A percentile compares a stretch with the other conserved stretches of the same genome.
These are phyloP conservation scores for Rhodotorula babjevae DNA, from an alignment of 768 basidiomycete genomes.

Conservation along the genomic window DNA sequence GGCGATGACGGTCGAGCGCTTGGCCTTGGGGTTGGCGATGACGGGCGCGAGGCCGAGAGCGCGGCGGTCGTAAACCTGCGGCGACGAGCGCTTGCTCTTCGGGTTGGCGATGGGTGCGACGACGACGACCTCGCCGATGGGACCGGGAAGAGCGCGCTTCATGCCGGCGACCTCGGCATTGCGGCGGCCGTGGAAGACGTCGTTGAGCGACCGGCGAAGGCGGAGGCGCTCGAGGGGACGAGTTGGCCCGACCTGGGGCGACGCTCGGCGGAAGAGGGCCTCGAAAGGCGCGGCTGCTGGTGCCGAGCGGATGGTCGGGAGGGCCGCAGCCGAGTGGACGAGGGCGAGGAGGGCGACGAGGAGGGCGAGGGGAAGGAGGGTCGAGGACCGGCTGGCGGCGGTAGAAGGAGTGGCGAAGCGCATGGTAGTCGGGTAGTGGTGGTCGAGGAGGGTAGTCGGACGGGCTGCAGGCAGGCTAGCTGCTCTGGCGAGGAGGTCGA, in stretches of 20 bases:
- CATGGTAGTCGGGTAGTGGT: too few relatives aligned
- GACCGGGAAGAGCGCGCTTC: neutral
- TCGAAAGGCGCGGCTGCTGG: conserved; percentile 9
- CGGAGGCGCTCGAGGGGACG: conserved; percentile 37
- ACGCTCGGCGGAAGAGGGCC: conserved; percentile 28
- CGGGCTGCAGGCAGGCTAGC: conserved; percentile 33
- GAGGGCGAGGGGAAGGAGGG: conserved; percentile 16
- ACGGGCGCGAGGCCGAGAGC: neutral
- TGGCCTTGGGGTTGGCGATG: conserved; percentile 18
- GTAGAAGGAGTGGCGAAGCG: conserved; percentile 1
- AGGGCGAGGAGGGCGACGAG: conserved; percentile 26
- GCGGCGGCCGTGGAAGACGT: conserved; percentile 1
- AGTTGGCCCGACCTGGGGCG: conserved; percentile 27
- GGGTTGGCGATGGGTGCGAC: neutral
- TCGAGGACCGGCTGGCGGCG: neutral
- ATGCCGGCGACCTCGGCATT: conserved; percentile 1
- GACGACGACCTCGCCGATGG: neutral
- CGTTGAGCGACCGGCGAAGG: conserved; percentile 17
- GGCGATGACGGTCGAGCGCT: neutral
- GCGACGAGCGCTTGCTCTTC: neutral
- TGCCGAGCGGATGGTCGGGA: conserved; percentile 7
- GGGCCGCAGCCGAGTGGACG: conserved; percentile 16
- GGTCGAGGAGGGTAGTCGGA: too few relatives aligned
- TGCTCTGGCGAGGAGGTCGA: neutral
- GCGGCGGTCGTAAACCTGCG: neutral